Base-by-base conservation (phyloP, 2,329 filamentous ascomycete species). In the Aspergillus hiratsukae region DNA sequence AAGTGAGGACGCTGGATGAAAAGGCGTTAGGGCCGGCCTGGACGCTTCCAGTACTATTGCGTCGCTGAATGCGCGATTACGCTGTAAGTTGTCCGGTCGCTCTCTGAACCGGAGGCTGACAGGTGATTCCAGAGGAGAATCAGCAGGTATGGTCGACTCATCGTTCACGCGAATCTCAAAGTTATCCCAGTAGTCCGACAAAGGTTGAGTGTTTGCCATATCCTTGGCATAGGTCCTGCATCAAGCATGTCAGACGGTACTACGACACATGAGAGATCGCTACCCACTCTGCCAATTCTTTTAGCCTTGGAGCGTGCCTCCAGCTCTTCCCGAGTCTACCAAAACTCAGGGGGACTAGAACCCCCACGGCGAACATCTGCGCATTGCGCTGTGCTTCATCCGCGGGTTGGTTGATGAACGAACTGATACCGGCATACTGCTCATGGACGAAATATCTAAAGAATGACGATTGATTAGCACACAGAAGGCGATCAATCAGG, bases 391-490 rank as follows among this genome's bases (percentile, higher is more conserved):
- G 85, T 52, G 84, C 85, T 64, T 90, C 89, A 14, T 88, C 86
- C 50, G 90, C 91, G 2, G 89, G 87, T 61, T 83, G 84, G 72
- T 96, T 96, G 71, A 94, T 80, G 71, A 97, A 99, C 28, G 92
- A 91, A 76, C 91, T 96, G 64, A 97, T 81, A 28, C 94, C 94
- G 4, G 91, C 92, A 76, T 91, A 87, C 48, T 84, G 81, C 49
- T 84, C 87, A 69, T 97, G 91, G 46, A 96, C 87, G 72, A 97
- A 99, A 78, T 97, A 99, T 67, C 91, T 90, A 64, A n/a, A 8
- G 19, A 52, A 41, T 40, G 37, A 31, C n/a, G 48, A 28, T 52
- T 29, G 21, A 28, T 65, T 28, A 67, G 61, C 48, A 41, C n/a
- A 40, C 46, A 11, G 8, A n/a, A 23, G 8, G 49, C 4, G 19